A percentile compares a stretch with the other conserved stretches of the same genome.
phyloP scores from a whole-genome alignment of 768 basidiomycete species.

The Macrolepiota fuliginosa region DNA sequence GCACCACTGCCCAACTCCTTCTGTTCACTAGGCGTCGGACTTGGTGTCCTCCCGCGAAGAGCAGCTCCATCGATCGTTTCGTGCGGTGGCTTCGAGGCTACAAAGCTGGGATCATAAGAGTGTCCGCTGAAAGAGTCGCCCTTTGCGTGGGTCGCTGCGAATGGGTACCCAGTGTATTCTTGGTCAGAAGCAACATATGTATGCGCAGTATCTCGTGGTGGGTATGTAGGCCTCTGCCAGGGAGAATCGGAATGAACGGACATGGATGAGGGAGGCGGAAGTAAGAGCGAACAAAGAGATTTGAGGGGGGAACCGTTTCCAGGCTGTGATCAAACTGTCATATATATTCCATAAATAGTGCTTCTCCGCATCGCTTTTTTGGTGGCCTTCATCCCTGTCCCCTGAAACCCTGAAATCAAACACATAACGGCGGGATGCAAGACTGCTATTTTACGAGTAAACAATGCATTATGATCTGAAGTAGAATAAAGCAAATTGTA shows the following conservation, averaged over 20 bases:
- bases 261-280: conserved; percentile 2
- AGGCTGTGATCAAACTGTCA: conserved; percentile 6
- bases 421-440: no score
- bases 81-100: background rate
- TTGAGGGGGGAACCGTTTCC: background rate
- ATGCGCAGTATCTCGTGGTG: background rate
- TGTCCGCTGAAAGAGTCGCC: background rate
- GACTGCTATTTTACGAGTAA: no score
- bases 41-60: conserved; percentile 42
- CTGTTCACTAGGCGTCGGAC: conserved; percentile 62
- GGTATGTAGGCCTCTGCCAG: background rate
- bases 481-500: background rate
- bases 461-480: background rate
- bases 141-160: background rate
- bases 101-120: background rate
- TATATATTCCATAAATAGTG: conserved; percentile 2
- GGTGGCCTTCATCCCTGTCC: background rate
- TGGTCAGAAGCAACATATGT: background rate
- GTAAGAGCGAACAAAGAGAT: background rate
- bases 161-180: background rate
- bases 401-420: background rate
- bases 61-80: background rate
- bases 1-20: conserved; percentile 40
- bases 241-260: background rate
- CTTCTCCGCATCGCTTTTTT: conserved; percentile 1